A percentile compares a stretch with the other conserved stretches of the same genome.
Conservation (phyloP, 2,329 filamentous ascomycete genomes). For the Cladosporium velox region DNA sequence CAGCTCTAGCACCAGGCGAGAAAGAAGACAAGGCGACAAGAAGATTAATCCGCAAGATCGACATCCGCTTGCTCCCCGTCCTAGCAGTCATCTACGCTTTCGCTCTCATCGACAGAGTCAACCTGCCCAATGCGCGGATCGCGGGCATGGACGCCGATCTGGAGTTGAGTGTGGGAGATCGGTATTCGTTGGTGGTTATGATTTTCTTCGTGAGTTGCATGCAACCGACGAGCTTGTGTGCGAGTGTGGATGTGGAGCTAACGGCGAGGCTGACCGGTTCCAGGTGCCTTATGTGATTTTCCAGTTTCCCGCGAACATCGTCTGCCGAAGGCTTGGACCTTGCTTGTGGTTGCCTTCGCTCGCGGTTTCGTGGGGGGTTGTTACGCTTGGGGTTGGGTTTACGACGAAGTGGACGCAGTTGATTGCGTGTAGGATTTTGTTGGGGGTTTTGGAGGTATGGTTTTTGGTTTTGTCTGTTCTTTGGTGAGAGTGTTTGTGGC, state of each 20-base stretch:
- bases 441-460: conserved; percentile 62
- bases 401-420: conserved; percentile 55
- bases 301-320: conserved; percentile 69
- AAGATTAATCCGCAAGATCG: conserved; percentile 25
- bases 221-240: no score
- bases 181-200: conserved; percentile 55
- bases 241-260: no score
- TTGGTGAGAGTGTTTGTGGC: neutral
- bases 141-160: conserved; percentile 57
- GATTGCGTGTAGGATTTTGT: conserved; percentile 58
- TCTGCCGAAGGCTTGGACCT: conserved; percentile 65
- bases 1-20: conserved; percentile 36
- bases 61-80: conserved; percentile 26
- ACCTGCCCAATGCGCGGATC: conserved; percentile 71
- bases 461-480: neutral
- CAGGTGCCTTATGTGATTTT: conserved; percentile 63
- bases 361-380: conserved; percentile 58
- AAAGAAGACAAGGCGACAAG: conserved; percentile 22
- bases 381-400: conserved; percentile 68
- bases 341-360: conserved; percentile 38
- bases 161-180: conserved; percentile 15
- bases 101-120: conserved; percentile 77
- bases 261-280: no score
- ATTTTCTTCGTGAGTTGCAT: conserved; percentile 65
- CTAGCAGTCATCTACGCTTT: conserved; percentile 60